These are phyloP conservation scores for Panicum virgatum DNA, from an alignment of 202 grass and related monocot genomes.

Conservation along the genomic window DNA sequence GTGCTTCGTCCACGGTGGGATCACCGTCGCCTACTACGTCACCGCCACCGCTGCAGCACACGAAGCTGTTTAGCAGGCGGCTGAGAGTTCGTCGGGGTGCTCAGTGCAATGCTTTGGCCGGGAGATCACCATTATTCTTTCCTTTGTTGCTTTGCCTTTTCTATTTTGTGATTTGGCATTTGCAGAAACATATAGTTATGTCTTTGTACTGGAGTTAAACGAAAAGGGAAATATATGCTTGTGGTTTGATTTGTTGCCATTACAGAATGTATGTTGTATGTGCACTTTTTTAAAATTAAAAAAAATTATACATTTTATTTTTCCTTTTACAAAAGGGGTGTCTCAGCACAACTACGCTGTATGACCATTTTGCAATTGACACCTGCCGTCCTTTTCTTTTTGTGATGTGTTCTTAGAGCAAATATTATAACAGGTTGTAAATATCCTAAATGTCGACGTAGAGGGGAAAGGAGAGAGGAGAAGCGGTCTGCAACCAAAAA, in stretches of 20 bases:
- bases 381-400: not conserved
- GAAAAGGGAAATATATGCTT: slow-evolving; percentile 3
- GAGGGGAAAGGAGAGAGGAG: too few species aligned
- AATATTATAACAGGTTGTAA: too few species aligned
- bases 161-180: slow-evolving; percentile 19
- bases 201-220: slow-evolving; percentile 19
- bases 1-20: slow-evolving; percentile 76
- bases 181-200: slow-evolving; percentile 16
- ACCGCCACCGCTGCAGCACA: slow-evolving; percentile 43
- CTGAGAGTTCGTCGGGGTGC: slow-evolving; percentile 14
- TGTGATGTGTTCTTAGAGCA: too few species aligned
- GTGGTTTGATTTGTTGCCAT: slow-evolving; percentile 13
- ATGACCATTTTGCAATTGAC: not conserved
- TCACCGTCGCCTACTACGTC: slow-evolving; percentile 74
- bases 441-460: too few species aligned
- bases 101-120: not conserved
- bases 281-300: not conserved
- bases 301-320: not conserved
- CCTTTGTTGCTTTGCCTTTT: not conserved
- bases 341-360: not conserved
- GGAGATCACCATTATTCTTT: slow-evolving; percentile 38
- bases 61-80: slow-evolving; percentile 27
- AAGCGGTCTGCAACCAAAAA: too few species aligned
- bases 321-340: not conserved
- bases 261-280: not conserved